A percentile compares a stretch with the other conserved stretches of the same genome.
Conservation (phyloP, 495 filamentous ascomycete genomes). For the Penicillium canescens region DNA sequence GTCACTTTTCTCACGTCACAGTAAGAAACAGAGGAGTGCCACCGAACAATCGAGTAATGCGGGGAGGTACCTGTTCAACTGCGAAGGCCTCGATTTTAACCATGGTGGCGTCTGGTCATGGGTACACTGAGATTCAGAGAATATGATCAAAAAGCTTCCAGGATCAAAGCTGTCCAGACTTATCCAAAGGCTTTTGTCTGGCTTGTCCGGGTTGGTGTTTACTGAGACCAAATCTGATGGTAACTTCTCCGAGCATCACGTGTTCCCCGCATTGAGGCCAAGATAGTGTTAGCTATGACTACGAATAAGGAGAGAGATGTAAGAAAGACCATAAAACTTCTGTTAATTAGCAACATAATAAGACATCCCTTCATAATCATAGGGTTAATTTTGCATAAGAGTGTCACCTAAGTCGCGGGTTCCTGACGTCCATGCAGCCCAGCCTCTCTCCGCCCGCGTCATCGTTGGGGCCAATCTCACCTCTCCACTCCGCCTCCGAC, state of each 20-base stretch:
- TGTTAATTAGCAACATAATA: too few species aligned
- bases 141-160: too few species aligned
- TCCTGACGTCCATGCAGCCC: conserved; percentile 16
- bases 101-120: conserved; percentile 40
- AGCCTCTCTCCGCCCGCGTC: conserved; percentile 40
- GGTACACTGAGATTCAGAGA: too few species aligned
- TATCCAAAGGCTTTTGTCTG: too few species aligned
- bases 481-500: conserved; percentile 16
- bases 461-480: conserved; percentile 29
- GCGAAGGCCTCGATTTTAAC: conserved; percentile 71
- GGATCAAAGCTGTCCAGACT: too few species aligned
- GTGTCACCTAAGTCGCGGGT: conserved; percentile 4
- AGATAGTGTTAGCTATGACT: background rate
- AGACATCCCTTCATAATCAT: background rate
- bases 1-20: background rate
- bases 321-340: too few species aligned
- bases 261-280: conserved; percentile 4
- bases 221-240: too few species aligned
- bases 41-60: conserved; percentile 13
- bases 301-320: too few species aligned
- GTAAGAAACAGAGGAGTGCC: background rate
- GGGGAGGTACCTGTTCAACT: conserved; percentile 67
- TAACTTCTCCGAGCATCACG: background rate
- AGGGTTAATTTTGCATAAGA: background rate
- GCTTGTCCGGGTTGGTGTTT: too few species aligned